phyloP scores from a whole-genome alignment of 2,329 filamentous ascomycete species.

The Lomentospora prolificans region DNA sequence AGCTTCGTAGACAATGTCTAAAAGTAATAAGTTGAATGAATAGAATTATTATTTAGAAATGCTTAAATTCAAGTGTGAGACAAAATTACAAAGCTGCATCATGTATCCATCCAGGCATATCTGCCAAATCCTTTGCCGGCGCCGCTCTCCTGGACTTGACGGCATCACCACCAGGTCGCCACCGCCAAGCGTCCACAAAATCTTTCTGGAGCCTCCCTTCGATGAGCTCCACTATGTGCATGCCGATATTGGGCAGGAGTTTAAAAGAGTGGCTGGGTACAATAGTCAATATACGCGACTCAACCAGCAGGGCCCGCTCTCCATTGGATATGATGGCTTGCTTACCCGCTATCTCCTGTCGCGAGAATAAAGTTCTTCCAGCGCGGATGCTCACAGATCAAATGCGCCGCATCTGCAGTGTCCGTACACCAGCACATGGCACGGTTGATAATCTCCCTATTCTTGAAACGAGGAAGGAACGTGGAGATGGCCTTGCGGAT shows the following conservation, averaged over 20 bases:
- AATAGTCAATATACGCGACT: neutral
- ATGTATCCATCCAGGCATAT: constrained; percentile 33
- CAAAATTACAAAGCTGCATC: neutral
- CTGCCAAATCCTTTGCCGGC: constrained; percentile 31
- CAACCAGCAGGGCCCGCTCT: constrained; percentile 1
- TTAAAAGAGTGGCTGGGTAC: constrained; percentile 31
- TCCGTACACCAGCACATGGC: constrained; percentile 26
- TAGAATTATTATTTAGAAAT: too few relatives aligned
- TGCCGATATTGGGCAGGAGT: constrained; percentile 33
- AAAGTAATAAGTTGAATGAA: too few relatives aligned
- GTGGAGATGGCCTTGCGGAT: constrained; percentile 20
- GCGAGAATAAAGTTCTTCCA: constrained; percentile 37
- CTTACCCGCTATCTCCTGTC: constrained; percentile 35
- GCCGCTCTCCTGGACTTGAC: constrained; percentile 29
- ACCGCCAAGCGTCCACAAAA: constrained; percentile 30
- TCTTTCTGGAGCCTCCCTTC: constrained; percentile 28
- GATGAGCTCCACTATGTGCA: constrained; percentile 34
- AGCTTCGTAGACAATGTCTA: too few relatives aligned
- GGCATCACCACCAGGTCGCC: constrained; percentile 34
- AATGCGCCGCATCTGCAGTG: constrained; percentile 21
- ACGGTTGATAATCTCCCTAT: constrained; percentile 21
- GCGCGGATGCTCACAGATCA: constrained; percentile 24
- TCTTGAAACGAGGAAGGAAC: constrained; percentile 19
- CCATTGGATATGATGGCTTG: too few relatives aligned
- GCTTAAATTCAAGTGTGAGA: too few relatives aligned